phyloP scores from a whole-genome alignment of 2,329 filamentous ascomycete genomes.

The Diaporthe sp. region DNA sequence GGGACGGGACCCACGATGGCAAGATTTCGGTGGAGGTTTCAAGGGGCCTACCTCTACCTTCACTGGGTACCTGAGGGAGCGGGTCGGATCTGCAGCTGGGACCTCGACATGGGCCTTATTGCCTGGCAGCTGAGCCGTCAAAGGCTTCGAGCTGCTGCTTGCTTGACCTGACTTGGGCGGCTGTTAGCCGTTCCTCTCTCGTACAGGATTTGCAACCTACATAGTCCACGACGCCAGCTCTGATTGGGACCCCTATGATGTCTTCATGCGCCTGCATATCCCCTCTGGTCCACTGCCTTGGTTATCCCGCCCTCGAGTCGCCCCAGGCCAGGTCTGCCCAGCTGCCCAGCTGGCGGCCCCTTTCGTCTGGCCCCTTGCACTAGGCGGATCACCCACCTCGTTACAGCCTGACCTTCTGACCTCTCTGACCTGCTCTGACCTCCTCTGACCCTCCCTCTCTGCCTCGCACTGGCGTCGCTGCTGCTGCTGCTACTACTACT shows the following conservation, averaged over 20 bases:
- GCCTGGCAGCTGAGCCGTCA: conserved; percentile 15
- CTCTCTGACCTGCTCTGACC: conserved; percentile 28
- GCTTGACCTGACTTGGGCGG: not conserved
- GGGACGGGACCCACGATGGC: conserved; percentile 30
- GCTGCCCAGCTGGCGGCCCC: conserved; percentile 16
- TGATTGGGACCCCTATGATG: conserved; percentile 27
- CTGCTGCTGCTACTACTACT: not conserved
- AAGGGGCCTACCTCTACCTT: conserved; percentile 31
- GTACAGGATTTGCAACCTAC: conserved; percentile 6
- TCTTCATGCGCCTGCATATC: conserved; percentile 28
- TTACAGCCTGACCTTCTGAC: conserved; percentile 22
- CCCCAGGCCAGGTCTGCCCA: conserved; percentile 7
- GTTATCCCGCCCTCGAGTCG: not conserved
- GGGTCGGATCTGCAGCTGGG: conserved; percentile 27
- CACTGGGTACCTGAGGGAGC: conserved; percentile 22
- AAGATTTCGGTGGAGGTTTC: conserved; percentile 36
- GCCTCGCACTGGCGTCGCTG: not conserved
- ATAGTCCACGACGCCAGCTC: not conserved
- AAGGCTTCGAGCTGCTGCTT: conserved; percentile 5
- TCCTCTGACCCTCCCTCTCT: not conserved
- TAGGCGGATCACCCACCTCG: conserved; percentile 28
- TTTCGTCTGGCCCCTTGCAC: conserved; percentile 28
- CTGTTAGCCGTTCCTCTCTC: conserved; percentile 13
- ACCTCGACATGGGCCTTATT: conserved; percentile 18
- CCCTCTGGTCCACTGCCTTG: conserved; percentile 2